Base-by-base conservation (phyloP, 73 alveolate genomes). In the Paramecium pentaurelia region DNA sequence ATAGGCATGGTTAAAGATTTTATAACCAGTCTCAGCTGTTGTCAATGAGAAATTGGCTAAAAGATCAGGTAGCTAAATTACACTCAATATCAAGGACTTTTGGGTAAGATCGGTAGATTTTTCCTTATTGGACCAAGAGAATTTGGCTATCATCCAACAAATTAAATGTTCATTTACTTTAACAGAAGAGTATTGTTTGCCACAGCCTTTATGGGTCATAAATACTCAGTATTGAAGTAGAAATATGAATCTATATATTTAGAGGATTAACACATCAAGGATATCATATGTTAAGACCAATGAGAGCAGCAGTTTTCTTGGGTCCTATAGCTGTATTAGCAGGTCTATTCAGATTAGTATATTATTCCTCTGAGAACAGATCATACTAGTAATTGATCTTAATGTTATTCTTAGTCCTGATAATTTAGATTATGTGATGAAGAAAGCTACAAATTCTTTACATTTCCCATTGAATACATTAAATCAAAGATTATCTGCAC, bases 41-140 rank as follows among this genome's bases (percentile, higher is more conserved):
- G 38, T 89, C 68, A 89, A 89, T 71, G 94, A 89, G 75, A 89
- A 89, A 83, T 51, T 89, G 70, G 90, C 94, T 47, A 89, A 89
- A 73, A 40, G 94, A 89, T 59, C 73, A 60, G 94, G 94, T 54
- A 54, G 70, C 11, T 20, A 4, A 20, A 18, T 18, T n/a, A 54
- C 7, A 18, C 12, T 54, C 18, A 54, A 54, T 54, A 54, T 54
- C 16, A 54, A 54, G 70, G 70, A 37, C 60, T 89, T 25, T 22
- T 89, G 80, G 94, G 94, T 36, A 89, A 89, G 85, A 44, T 89
- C 12, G 94, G 94, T 42, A 70, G 94, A 70, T 89, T 89, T 85
- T 89, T 89, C 75, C 44, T 83, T 27, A 89, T 89, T 89, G 94
- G 94, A 70, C 94, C 94, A 47, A 89, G 94, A 89, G 94, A 89